Conservation (phyloP, 768 basidiomycete species). For the Boletales sp. region DNA sequence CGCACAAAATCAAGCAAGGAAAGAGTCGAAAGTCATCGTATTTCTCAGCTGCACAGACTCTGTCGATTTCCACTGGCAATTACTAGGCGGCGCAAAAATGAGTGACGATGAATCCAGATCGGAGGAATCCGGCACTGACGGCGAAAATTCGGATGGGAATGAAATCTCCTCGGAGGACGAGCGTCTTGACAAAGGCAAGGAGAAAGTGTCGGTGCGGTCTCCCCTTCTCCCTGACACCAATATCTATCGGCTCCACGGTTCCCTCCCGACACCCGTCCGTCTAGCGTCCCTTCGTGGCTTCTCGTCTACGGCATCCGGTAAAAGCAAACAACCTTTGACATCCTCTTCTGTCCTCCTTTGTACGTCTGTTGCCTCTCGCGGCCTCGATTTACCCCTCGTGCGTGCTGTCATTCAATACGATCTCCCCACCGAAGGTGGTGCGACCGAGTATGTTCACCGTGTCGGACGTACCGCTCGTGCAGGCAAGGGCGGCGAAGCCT, state of each 20-base stretch:
- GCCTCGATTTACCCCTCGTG: constrained; percentile 92
- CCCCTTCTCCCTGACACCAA: constrained; percentile 77
- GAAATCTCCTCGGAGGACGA: constrained; percentile 26
- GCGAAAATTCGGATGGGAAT: constrained; percentile 23
- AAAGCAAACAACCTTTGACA: constrained; percentile 26
- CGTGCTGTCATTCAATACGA: constrained; percentile 95
- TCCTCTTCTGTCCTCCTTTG: constrained; percentile 79
- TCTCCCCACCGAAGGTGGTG: constrained; percentile 94
- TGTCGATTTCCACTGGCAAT: constrained; percentile 93
- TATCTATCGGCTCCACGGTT: constrained; percentile 91
- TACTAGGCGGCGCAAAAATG: constrained; percentile 75
- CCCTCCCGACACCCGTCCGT: constrained; percentile 77
- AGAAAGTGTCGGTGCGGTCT: constrained; percentile 55
- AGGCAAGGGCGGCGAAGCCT: constrained; percentile 93
- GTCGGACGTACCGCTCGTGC: constrained; percentile 97
- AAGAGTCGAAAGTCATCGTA: constrained; percentile 79
- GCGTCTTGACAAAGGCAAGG: constrained; percentile 29
- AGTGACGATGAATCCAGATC: constrained; percentile 31
- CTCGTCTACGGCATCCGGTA: constrained; percentile 42
- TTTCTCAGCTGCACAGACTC: constrained; percentile 98
- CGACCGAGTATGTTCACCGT: constrained; percentile 94
- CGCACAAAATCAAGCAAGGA: constrained; percentile 49
- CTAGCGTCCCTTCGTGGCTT: constrained; percentile 82
- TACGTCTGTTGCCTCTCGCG: constrained; percentile 98
- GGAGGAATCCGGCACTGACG: constrained; percentile 23